Evolutionary conservation across 1,139 yeast species (phyloP), one percentile per base, ranked within the genome.

Genomic region (Yamadazyma diddensiae): DNA sequence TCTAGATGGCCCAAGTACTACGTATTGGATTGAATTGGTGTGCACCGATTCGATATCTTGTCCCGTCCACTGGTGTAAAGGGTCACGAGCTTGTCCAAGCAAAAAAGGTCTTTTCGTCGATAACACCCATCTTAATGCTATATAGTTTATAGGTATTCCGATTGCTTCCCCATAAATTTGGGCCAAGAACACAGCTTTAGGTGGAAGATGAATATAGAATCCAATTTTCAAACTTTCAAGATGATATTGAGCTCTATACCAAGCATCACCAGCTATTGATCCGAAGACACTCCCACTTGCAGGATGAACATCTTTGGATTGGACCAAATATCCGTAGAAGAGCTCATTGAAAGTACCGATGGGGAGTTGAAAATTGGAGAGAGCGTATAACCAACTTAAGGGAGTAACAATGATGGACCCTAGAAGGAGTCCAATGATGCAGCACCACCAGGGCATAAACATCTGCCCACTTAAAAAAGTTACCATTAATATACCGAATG

Each of bases 61-160:
- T 3, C 74, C 77, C 1, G 77, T 70, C 77, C 77, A 73, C 46
- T 72, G 77, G 41, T 69, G 70, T 17, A 70, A 49, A 0, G 75
- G 73, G 41, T 72, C 77, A 1, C 38, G 47, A 25, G 50, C 46
- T 2, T 48, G 41, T 1, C 77, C 77, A n/a, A 49, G 48, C 26
- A 71, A 48, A 35, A 47, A 71, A 3, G 58, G 65, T 30, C 57
- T 39, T 39, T 71, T 72, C 16, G 65, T 51, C 3, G 42, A 40
- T 24, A 72, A 42, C 10, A 70, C 72, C 76, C 77, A 72, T 31
- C 62, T 53, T 27, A 70, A 50, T 1, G 74, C 69, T n/a, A 60
- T 30, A 41, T 69, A 71, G 43, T 71, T 71, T 40, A 70, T 55
- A 2, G 77, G 77, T 16, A 72, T 65, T 2, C 77, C 77, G n/a